Conservation (phyloP, 2,329 filamentous ascomycete species). For the Elsinoe necatrix region DNA sequence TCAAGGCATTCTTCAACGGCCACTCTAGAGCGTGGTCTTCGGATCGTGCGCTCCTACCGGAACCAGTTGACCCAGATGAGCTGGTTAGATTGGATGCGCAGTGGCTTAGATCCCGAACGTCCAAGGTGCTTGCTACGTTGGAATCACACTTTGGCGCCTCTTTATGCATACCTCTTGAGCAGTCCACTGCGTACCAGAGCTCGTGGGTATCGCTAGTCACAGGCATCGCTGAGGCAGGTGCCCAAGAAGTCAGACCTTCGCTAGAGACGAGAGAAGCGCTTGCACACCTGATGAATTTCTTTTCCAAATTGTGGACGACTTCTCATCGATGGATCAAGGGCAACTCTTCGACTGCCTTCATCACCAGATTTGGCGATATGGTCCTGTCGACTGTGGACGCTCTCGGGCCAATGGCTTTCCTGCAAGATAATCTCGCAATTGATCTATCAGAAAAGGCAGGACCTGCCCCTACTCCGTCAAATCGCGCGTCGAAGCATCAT, state of each 20-base stretch:
- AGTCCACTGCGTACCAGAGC: conserved; percentile 21
- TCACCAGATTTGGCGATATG: conserved; percentile 44
- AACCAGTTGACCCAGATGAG: conserved; percentile 55
- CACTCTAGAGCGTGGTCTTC: conserved; percentile 60
- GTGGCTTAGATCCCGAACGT: conserved; percentile 71
- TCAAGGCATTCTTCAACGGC: conserved; percentile 62
- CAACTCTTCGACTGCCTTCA: conserved; percentile 32
- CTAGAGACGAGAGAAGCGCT: conserved; percentile 74
- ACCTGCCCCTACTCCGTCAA: conserved; percentile 58
- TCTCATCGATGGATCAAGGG: conserved; percentile 37
- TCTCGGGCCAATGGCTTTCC: conserved; percentile 44
- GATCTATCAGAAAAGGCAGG: conserved; percentile 54
- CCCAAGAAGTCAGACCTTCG: conserved; percentile 84
- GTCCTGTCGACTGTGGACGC: conserved; percentile 40
- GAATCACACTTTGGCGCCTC: conserved; percentile 45
- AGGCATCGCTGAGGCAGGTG: conserved; percentile 58
- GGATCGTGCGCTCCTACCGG: conserved; percentile 53
- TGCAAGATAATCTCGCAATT: conserved; percentile 40
- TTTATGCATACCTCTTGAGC: conserved; percentile 33
- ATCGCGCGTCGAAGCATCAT: conserved; percentile 46
- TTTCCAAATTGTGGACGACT: conserved; percentile 60
- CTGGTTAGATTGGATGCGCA: conserved; percentile 75
- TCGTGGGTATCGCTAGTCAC: conserved; percentile 45
- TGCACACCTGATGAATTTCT: conserved; percentile 58
- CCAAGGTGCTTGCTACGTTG: conserved; percentile 55